These are phyloP conservation scores for Effrenium voratum DNA, from an alignment of 73 alveolate genomes.

Conservation along the genomic window DNA sequence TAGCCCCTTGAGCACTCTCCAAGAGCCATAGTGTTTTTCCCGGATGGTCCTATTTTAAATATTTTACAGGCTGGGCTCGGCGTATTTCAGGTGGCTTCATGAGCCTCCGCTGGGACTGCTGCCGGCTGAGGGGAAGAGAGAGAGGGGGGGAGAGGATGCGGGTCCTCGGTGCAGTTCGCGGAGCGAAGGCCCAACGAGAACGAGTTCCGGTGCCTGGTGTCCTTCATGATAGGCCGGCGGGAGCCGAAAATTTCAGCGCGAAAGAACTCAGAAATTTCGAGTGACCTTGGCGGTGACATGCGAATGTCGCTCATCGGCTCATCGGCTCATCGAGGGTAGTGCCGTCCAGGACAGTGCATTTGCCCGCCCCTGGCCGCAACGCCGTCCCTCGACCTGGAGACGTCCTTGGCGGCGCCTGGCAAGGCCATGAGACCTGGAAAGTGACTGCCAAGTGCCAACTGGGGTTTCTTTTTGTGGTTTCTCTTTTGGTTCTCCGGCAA, in stretches of 20 bases:
- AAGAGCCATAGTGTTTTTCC: neutral
- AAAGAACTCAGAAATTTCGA: neutral
- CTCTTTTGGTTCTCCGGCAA: too few relatives aligned
- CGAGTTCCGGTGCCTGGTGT: conserved; percentile 82
- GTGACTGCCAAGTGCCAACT: too few relatives aligned
- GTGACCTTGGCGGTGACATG: neutral
- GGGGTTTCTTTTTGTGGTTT: too few relatives aligned
- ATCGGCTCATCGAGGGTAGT: neutral
- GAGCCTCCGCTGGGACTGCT: conserved; percentile 5
- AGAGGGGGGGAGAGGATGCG: neutral
- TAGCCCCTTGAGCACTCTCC: neutral
- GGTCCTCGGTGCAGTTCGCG: neutral
- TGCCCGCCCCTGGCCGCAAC: conserved; percentile 84
- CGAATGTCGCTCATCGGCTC: neutral
- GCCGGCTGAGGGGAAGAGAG: neutral
- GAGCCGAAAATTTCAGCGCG: neutral
- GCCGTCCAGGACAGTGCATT: conserved; percentile 80
- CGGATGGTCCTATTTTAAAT: too few relatives aligned
- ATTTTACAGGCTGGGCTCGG: too few relatives aligned
- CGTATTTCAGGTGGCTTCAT: neutral
- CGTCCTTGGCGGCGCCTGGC: conserved; percentile 70
- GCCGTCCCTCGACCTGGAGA: conserved; percentile 70
- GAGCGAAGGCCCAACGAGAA: conserved; percentile 59
- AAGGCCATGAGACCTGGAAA: too few relatives aligned
- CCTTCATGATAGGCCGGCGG: conserved; percentile 72